Conservation (phyloP, 192 early-diverging fungal species). For the Coemansia sp. region DNA sequence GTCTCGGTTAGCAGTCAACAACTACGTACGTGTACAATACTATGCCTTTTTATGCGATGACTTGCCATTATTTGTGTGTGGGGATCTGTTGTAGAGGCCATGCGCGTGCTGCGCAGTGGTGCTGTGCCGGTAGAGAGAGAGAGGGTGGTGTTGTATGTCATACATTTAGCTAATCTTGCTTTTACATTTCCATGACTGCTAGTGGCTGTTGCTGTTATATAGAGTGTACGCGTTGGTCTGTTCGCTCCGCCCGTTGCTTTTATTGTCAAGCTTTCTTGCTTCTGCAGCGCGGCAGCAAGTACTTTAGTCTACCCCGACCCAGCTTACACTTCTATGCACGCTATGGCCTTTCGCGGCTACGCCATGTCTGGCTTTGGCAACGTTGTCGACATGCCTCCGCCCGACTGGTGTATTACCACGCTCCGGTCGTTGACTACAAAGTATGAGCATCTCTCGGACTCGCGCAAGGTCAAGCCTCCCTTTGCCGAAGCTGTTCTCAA, state of each 20-base stretch:
- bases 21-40: neutral
- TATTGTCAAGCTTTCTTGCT: neutral
- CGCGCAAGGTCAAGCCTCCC: slow-evolving; percentile 50
- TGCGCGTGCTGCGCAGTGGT: neutral
- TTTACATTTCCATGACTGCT: neutral
- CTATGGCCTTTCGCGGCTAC: slow-evolving; percentile 22
- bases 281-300: slow-evolving; percentile 18
- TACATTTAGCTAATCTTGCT: neutral
- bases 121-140: neutral
- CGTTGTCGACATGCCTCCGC: slow-evolving; percentile 40
- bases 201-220: neutral
- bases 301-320: neutral
- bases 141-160: neutral
- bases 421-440: slow-evolving; percentile 44
- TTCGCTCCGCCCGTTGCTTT: neutral
- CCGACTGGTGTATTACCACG: slow-evolving; percentile 50
- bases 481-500: slow-evolving; percentile 53
- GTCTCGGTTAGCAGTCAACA: neutral
- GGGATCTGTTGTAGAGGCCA: neutral
- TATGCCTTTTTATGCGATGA: neutral
- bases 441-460: slow-evolving; percentile 52
- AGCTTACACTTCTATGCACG: neutral
- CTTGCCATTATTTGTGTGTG: neutral
- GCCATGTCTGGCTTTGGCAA: slow-evolving; percentile 7
- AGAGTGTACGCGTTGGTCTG: neutral